Conservation (phyloP, 176 grass and related monocot genomes). For the Phoenix roebelenii region DNA sequence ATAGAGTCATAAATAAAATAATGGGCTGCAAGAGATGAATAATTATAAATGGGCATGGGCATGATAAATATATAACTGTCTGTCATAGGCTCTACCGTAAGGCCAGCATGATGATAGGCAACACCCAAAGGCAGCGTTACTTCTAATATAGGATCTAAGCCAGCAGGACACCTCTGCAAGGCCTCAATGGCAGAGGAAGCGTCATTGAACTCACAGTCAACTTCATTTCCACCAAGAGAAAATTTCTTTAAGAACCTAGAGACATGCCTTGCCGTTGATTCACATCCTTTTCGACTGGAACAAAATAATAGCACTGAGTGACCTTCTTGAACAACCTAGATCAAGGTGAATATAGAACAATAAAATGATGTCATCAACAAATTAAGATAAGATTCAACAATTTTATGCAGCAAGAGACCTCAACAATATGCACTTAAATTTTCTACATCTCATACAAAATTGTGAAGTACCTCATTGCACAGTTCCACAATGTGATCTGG, state of each 20-base stretch:
- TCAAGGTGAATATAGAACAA: not conserved
- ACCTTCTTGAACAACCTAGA: constrained; percentile 75
- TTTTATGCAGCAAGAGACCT: no score
- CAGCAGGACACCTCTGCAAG: constrained; percentile 68
- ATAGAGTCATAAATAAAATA: not conserved
- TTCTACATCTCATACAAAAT: no score
- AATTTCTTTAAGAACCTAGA: constrained; percentile 57
- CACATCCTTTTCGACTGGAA: constrained; percentile 94
- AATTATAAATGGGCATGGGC: not conserved
- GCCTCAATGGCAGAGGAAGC: constrained; percentile 65
- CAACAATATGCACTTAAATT: no score
- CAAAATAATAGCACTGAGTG: constrained; percentile 98
- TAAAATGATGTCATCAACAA: not conserved
- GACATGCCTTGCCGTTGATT: constrained; percentile 90
- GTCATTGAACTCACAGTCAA: constrained; percentile 56
- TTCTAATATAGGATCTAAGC: constrained; percentile 81
- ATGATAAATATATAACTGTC: not conserved
- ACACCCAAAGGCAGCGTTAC: constrained; percentile 81
- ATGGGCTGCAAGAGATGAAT: not conserved
- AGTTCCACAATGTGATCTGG: constrained; percentile 90
- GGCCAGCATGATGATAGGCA: constrained; percentile 96
- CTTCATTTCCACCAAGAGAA: constrained; percentile 25
- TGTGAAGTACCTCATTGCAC: constrained; percentile 63
- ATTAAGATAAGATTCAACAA: not conserved
- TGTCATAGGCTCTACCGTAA: constrained; percentile 48